A percentile compares a stretch with the other conserved stretches of the same genome.
These are phyloP conservation scores for Globisporangium paroecandrum DNA, from an alignment of 352 stramenopile species.

Conservation along the genomic window DNA sequence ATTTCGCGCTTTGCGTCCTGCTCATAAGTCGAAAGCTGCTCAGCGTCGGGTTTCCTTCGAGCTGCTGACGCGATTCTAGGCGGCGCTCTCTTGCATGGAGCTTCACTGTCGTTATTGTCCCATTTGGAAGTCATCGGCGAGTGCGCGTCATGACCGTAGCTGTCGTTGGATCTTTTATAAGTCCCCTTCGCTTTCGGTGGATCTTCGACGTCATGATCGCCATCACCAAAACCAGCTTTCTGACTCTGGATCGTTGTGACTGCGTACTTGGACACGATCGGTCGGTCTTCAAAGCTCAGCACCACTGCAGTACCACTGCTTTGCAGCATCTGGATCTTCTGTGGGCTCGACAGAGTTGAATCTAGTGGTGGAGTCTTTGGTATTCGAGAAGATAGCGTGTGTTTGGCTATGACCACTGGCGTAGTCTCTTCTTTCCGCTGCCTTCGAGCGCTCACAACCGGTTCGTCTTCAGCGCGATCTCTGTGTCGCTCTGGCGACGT, in stretches of 20 bases:
- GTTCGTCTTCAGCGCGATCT: neutral
- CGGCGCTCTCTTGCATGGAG: conserved; percentile 7
- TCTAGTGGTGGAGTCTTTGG: too few species aligned
- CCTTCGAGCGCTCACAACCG: neutral
- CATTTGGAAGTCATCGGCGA: neutral
- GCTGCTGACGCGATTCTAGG: neutral
- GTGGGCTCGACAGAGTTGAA: conserved; percentile 25
- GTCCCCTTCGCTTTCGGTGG: conserved; percentile 25
- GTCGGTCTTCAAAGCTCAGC: conserved; percentile 26
- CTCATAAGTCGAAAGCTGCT: neutral
- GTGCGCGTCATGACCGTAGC: neutral
- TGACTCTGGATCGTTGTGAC: conserved; percentile 10
- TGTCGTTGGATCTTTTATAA: neutral
- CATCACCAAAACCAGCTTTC: neutral
- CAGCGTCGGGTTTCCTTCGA: neutral
- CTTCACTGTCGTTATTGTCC: conserved; percentile 26
- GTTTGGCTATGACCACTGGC: neutral
- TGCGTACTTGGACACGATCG: conserved; percentile 37
- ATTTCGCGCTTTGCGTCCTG: neutral
- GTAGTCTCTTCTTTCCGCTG: neutral
- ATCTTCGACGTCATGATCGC: conserved; percentile 22
- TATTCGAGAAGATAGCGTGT: neutral
- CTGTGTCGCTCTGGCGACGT: conserved; percentile 8
- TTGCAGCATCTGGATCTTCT: conserved; percentile 42
- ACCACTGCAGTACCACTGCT: conserved; percentile 17